Evolutionary conservation across 2,329 filamentous ascomycete genomes (phyloP).

Genomic region (Monosporascus sp.): DNA sequence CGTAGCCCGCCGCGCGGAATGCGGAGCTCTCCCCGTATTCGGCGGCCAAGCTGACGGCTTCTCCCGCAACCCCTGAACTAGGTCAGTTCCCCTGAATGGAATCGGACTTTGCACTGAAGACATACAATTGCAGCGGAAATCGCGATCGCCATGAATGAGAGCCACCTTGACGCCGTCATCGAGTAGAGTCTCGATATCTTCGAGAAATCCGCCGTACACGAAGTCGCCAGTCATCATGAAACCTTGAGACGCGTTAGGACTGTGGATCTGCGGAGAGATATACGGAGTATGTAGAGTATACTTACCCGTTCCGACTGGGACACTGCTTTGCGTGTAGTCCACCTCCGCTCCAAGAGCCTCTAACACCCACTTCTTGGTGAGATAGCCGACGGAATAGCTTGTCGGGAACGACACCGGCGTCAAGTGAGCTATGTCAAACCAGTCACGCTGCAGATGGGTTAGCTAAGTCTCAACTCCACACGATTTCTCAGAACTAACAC

Average conservation of each 20-base stretch:
- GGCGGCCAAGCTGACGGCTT: slow-evolving; percentile 38
- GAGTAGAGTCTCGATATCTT: slow-evolving; percentile 38
- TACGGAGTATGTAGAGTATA: background rate
- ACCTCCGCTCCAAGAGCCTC: slow-evolving; percentile 48
- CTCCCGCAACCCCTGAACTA: slow-evolving; percentile 32
- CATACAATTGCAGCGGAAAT: slow-evolving; percentile 47
- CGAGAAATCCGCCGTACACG: slow-evolving; percentile 4
- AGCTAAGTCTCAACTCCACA: slow-evolving; percentile 14
- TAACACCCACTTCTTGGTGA: slow-evolving; percentile 49
- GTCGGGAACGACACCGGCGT: slow-evolving; percentile 37
- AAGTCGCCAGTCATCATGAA: slow-evolving; percentile 28
- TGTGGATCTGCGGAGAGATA: background rate
- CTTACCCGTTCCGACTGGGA: slow-evolving; percentile 1
- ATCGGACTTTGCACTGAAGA: background rate
- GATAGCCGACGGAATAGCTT: slow-evolving; percentile 43
- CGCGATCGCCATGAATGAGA: slow-evolving; percentile 49
- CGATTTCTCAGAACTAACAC: slow-evolving; percentile 3
- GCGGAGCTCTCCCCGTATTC: slow-evolving; percentile 31
- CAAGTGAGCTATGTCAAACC: slow-evolving; percentile 50
- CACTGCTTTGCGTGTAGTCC: slow-evolving; percentile 39
- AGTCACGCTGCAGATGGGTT: slow-evolving; percentile 27
- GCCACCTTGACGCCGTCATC: slow-evolving; percentile 47
- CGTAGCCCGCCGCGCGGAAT: slow-evolving; percentile 44
- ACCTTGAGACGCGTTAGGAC: slow-evolving; percentile 24
- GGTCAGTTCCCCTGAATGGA: background rate